These are phyloP conservation scores for Brassica incana DNA, from an alignment of 345 rosid genomes.

Conservation along the genomic window DNA sequence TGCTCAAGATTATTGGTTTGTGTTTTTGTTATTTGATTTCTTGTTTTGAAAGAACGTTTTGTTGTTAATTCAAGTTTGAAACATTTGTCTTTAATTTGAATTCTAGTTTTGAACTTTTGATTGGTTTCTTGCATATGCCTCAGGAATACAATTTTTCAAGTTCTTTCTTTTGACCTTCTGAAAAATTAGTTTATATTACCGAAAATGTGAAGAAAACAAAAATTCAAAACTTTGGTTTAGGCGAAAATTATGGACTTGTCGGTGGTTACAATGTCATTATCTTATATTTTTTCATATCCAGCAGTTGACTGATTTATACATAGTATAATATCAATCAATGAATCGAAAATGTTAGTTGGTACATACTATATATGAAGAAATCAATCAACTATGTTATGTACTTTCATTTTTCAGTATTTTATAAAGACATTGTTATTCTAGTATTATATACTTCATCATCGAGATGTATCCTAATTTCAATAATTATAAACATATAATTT, in stretches of 20 bases:
- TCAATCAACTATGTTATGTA: not conserved
- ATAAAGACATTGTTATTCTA: not conserved
- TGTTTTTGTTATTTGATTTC: not conserved
- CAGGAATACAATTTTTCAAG: slow-evolving; percentile 10
- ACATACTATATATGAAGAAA: not conserved
- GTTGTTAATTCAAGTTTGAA: not conserved
- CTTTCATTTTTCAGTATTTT: not conserved
- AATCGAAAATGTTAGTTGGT: not conserved
- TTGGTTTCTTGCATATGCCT: not conserved
- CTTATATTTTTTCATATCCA: too few species aligned
- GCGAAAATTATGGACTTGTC: slow-evolving; percentile 13
- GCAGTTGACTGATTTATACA: not conserved
- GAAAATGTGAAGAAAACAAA: slow-evolving; percentile 8
- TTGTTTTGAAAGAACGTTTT: slow-evolving; percentile 18
- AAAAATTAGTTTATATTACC: not conserved
- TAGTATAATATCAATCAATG: not conserved
- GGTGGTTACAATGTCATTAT: too few species aligned
- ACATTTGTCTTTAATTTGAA: not conserved
- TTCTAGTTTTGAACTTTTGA: slow-evolving; percentile 9
- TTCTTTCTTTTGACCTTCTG: slow-evolving; percentile 3
- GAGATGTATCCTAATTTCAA: not conserved
- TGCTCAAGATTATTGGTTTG: slow-evolving; percentile 1
- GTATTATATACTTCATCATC: not conserved
- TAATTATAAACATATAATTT: too few species aligned
- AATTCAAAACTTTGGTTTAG: not conserved